phyloP scores from a whole-genome alignment of 139 green algal genomes.

The Zygnema cylindricum region DNA sequence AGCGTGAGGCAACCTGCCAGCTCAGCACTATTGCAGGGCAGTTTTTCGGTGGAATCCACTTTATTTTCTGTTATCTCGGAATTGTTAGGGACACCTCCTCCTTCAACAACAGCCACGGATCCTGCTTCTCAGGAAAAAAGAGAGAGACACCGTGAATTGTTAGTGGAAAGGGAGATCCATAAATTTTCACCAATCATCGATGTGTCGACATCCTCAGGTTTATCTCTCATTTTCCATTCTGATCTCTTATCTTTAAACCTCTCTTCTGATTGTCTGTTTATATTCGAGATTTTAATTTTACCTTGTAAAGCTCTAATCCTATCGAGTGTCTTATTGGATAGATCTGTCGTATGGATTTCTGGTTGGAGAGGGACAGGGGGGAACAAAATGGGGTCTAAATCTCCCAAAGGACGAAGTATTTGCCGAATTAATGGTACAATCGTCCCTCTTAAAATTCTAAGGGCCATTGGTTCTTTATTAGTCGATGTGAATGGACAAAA shows the following conservation, averaged over 20 bases:
- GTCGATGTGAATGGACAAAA: conserved; percentile 89
- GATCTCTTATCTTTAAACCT: neutral
- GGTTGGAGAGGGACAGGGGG: conserved; percentile 34
- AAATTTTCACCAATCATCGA: neutral
- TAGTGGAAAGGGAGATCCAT: conserved; percentile 24
- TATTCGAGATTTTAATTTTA: neutral
- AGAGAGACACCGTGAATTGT: neutral
- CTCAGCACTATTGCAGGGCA: conserved; percentile 71
- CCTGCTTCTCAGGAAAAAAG: neutral
- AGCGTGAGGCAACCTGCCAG: conserved; percentile 73
- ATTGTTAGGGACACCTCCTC: neutral
- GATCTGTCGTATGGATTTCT: no score
- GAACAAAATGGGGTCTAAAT: conserved; percentile 10
- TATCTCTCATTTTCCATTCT: neutral
- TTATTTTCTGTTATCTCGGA: neutral
- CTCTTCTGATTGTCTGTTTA: neutral
- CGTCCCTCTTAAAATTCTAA: conserved; percentile 78
- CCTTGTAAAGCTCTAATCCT: neutral
- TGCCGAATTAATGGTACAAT: conserved; percentile 78
- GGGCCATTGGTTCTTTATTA: conserved; percentile 73
- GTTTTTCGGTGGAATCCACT: conserved; percentile 61
- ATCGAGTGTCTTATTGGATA: neutral
- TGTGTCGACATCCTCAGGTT: neutral
- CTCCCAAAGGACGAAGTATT: conserved; percentile 58
- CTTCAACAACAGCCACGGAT: neutral